phyloP scores from a whole-genome alignment of 164 flowering plant genomes.

The Piper longum region DNA sequence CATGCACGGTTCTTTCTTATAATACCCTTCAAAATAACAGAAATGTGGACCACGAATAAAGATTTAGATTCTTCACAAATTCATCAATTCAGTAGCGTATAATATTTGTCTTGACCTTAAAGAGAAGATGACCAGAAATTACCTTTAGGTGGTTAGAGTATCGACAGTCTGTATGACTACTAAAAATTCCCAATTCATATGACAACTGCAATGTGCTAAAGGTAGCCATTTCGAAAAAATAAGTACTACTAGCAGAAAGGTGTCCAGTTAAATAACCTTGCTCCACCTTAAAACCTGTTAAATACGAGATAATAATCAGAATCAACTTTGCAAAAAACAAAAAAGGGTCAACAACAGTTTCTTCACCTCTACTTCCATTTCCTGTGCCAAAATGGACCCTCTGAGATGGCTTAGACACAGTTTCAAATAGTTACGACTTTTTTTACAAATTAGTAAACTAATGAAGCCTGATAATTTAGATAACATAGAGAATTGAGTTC shows the following conservation, averaged over 20 bases:
- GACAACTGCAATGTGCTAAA: constrained; percentile 41
- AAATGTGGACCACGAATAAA: not conserved
- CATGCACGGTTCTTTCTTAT: constrained; percentile 20
- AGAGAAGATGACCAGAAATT: constrained; percentile 2
- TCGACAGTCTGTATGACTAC: constrained; percentile 7
- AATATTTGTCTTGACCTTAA: not conserved
- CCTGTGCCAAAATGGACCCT: not conserved
- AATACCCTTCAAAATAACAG: constrained; percentile 20
- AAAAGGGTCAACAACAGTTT: no score
- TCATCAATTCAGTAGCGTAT: not conserved
- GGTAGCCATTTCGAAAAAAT: constrained; percentile 25
- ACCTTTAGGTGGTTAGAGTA: constrained; percentile 24
- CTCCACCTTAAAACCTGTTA: not conserved
- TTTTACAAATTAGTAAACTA: not conserved
- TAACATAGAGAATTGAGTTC: not conserved
- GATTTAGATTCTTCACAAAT: not conserved
- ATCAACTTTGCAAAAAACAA: no score
- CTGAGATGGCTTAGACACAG: not conserved
- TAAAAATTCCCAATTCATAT: constrained; percentile 28
- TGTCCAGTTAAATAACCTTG: not conserved
- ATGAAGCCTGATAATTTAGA: not conserved
- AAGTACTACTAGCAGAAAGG: constrained; percentile 5
- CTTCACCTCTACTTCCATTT: not conserved
- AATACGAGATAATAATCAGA: no score
- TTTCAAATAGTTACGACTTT: no score